Conservation (phyloP, 73 alveolate species). For the Paramecium primaurelia region DNA sequence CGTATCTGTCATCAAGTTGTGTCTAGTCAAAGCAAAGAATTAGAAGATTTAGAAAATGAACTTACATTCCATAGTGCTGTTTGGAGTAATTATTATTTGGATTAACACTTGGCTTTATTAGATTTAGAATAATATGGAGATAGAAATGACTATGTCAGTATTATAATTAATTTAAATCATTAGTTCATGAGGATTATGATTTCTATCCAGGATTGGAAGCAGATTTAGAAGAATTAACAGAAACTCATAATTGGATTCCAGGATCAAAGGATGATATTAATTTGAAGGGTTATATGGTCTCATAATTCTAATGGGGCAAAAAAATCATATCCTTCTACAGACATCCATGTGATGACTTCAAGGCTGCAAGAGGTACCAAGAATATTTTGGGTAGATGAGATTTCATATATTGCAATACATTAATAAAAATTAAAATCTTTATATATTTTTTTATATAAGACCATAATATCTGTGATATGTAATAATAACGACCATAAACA, state of each 20-base stretch:
- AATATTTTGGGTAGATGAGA: slow-evolving; percentile 64
- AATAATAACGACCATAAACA: not conserved
- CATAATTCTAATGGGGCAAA: slow-evolving; percentile 61
- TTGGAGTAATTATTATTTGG: slow-evolving; percentile 59
- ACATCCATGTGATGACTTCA: slow-evolving; percentile 65
- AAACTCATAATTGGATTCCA: slow-evolving; percentile 65
- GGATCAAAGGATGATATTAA: slow-evolving; percentile 63
- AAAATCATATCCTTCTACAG: slow-evolving; percentile 56
- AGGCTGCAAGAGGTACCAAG: slow-evolving; percentile 63
- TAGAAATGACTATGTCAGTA: slow-evolving; percentile 20
- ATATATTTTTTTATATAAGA: not conserved
- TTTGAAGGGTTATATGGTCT: slow-evolving; percentile 50
- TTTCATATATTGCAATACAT: not conserved
- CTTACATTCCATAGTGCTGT: slow-evolving; percentile 57
- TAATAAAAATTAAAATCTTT: not conserved
- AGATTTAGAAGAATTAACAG: slow-evolving; percentile 56
- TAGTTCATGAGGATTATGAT: slow-evolving; percentile 59
- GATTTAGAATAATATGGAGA: slow-evolving; percentile 58
- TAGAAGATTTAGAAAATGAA: slow-evolving; percentile 59
- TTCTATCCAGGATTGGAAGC: slow-evolving; percentile 56
- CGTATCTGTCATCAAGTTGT: slow-evolving; percentile 59
- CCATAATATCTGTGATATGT: not conserved
- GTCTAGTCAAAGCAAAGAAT: slow-evolving; percentile 49
- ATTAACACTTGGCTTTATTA: slow-evolving; percentile 46
- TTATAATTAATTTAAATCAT: not conserved